Base-by-base conservation (phyloP, 116 monocot genomes). In the Zostera marina region DNA sequence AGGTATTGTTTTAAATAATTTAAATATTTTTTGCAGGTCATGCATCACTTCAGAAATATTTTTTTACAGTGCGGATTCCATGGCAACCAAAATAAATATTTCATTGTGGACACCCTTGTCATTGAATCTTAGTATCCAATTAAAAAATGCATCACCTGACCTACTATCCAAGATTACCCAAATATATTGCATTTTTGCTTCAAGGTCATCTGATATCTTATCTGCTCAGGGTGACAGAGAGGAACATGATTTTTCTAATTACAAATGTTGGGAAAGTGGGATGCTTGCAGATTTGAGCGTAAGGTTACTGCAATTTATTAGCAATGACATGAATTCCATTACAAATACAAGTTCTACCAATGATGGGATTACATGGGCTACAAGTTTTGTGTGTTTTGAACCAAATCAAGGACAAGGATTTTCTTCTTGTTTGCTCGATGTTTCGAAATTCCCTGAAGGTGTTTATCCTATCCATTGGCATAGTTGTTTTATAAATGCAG, bases 401-500 rank as follows among this genome's bases (percentile, higher is more conserved):
- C 61, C 54, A 1, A 88, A 78, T 74, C 45, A 63, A 24, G 84
- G 94, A 1, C 73, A 73, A 45, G 94, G 88, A 38, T 94, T 94
- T 67, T 77, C 88, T 6, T 59, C 67, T 49, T 94, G 81, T 73
- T 65, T 85, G 69, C 72, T 96, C 19, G 73, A 96, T 78, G 85
- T 83, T 60, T 85, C 96, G 49, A 44, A 52, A 15, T 82, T 89
- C 19, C 74, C 72, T 14, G 76, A 73, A 59, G 96, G 96, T 15
- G 62, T 60, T 48, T 96, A 82, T 69, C 68, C 57, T 43, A 78
- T 96, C 19, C 79, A 78, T 42, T 89, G 88, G 89, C 88, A 85
- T 45, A 59, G 68, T 52, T 82, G 89, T 68, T 85, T 66, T 64
- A 53, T 82, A 52, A 79, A 80, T 41, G 24, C 66, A 0, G 67